Evolutionary conservation across 139 green algal species (phyloP), one percentile per base, ranked within the genome.

Genomic region (Protoeuglena noctilucae): DNA sequence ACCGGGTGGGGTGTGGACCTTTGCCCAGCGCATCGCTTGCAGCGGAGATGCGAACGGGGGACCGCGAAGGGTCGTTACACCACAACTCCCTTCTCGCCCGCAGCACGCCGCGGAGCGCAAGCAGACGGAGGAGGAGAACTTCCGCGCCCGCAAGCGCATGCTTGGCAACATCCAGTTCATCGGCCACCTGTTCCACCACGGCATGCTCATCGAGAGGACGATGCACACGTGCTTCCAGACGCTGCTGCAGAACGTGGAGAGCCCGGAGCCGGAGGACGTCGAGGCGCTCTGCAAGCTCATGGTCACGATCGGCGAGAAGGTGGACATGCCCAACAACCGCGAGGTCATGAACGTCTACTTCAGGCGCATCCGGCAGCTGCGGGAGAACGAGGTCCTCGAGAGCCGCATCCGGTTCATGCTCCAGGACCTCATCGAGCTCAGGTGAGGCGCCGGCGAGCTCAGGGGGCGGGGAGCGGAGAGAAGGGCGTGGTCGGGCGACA

Each of bases 141-240:
- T 81, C 34, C 76, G 85, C 48, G 85, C 72, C 2, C 65, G 85
- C 24, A 65, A 70, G 57, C 78, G 89, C 28, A 87, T 84, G 65
- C 68, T 95, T 27, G 91, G 91, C 48, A 98, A 96, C 76, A 96
- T 98, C 65, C 79, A 87, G 50, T 94, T 97, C 65, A 93, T 98
- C n/a, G 88, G 87, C 26, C 75, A 91, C 63, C 68, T 94, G 21
- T 93, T 78, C 73, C 73, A 78, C 58, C 67, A 85, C 52, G 68
- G 74, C 17, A 86, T 97, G 74, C 78, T 98, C 21, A 95, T 87
- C 0, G 90, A 96, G 73, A 83, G 77, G 54, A 95, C 97, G 69
- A 94, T 97, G 76, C 91, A 98, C 72, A 70, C 63, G 28, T 95
- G 84, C 60, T 83, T 90, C 24, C 53, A 70, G 61, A 62, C 78